A percentile compares a stretch with the other conserved stretches of the same genome.
Conservation (phyloP, 768 basidiomycete species). For the Suillus spraguei region DNA sequence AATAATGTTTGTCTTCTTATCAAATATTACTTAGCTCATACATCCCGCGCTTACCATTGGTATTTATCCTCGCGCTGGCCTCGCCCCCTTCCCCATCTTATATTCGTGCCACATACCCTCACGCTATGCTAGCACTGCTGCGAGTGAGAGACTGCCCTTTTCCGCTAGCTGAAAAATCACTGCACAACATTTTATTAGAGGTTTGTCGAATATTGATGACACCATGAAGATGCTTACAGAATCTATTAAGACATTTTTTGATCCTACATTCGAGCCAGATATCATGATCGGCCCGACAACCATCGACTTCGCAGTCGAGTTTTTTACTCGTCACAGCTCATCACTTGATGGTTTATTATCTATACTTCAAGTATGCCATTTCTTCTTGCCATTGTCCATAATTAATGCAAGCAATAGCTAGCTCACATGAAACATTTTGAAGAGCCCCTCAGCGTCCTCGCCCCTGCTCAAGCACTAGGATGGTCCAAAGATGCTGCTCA, state of each 20-base stretch:
- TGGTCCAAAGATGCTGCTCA: constrained; percentile 5
- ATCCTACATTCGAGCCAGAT: constrained; percentile 57
- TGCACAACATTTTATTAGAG: constrained; percentile 58
- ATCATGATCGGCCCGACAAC: constrained; percentile 61
- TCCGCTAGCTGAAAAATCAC: constrained; percentile 47
- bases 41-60: constrained; percentile 55
- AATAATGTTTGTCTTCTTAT: not conserved
- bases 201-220: constrained; percentile 35
- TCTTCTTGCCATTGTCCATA: not conserved
- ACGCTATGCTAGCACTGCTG: constrained; percentile 58
- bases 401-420: constrained; percentile 42
- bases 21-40: constrained; percentile 25
- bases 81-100: constrained; percentile 59
- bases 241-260: constrained; percentile 61
- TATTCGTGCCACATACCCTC: constrained; percentile 60
- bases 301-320: constrained; percentile 59
- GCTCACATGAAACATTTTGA: constrained; percentile 72
- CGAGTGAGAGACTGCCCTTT: constrained; percentile 53
- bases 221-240: constrained; percentile 4
- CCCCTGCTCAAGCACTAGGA: constrained; percentile 15
- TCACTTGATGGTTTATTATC: constrained; percentile 61
- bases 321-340: constrained; percentile 54
- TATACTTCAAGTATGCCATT: constrained; percentile 57
- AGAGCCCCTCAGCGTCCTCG: constrained; percentile 51
- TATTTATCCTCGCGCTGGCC: constrained; percentile 64